phyloP scores from a whole-genome alignment of 345 rosid genomes.

The Eucalyptus pauciflora region DNA sequence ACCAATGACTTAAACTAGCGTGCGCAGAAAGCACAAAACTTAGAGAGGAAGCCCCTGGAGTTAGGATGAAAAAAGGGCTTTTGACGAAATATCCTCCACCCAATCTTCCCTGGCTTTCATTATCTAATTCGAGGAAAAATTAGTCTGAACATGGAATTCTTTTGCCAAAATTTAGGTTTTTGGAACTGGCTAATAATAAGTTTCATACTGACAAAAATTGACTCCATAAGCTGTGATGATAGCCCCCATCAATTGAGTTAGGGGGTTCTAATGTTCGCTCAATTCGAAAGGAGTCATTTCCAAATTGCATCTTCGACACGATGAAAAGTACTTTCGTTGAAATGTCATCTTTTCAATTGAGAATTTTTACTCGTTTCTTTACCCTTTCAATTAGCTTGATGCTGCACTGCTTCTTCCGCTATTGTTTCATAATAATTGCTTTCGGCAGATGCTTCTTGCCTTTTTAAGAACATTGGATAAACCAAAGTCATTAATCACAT shows the following conservation, averaged over 20 bases:
- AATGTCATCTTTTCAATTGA: not conserved
- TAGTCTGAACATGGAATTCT: not conserved
- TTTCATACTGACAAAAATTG: not conserved
- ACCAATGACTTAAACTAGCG: not conserved
- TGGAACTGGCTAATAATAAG: not conserved
- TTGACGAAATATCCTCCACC: not conserved
- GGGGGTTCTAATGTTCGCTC: not conserved
- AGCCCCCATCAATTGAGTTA: not conserved
- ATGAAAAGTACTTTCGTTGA: not conserved
- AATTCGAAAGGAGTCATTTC: not conserved
- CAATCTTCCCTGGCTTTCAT: too few species aligned
- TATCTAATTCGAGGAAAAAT: too few species aligned
- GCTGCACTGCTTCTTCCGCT: not conserved
- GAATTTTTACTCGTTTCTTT: not conserved
- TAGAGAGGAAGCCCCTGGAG: not conserved
- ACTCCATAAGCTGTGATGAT: not conserved
- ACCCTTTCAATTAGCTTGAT: not conserved
- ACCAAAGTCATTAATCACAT: not conserved
- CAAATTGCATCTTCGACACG: not conserved
- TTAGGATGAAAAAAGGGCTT: not conserved
- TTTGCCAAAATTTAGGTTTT: not conserved
- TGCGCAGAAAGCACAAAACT: not conserved
- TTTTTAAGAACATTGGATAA: not conserved
- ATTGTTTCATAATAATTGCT: not conserved
- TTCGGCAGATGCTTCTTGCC: not conserved